A percentile compares a stretch with the other conserved stretches of the same genome.
phyloP scores from a whole-genome alignment of 2,329 filamentous ascomycete genomes.

The Fusarium pseudocircinatum region DNA sequence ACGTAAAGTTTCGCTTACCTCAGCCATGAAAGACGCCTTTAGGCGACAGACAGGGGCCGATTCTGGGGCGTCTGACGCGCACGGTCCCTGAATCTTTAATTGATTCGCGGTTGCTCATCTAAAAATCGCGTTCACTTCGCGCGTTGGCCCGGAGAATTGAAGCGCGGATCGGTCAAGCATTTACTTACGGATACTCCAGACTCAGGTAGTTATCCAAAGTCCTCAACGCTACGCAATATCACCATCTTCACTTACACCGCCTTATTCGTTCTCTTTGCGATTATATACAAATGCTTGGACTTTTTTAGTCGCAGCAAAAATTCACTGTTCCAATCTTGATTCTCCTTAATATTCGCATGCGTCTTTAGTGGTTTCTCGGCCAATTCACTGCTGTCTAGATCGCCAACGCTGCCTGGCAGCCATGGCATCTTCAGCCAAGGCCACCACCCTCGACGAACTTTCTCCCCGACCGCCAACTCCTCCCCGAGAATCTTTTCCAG shows the following conservation, averaged over 20 bases:
- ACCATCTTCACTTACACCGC: neutral
- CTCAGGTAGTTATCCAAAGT: constrained; percentile 5
- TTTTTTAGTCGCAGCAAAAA: neutral
- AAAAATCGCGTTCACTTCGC: constrained; percentile 32
- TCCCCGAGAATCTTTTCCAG: constrained; percentile 63
- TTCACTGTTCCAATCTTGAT: constrained; percentile 1
- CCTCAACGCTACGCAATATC: constrained; percentile 18
- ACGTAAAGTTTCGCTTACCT: constrained; percentile 9
- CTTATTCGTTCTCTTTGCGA: neutral
- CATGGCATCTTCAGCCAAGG: constrained; percentile 55
- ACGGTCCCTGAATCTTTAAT: constrained; percentile 42
- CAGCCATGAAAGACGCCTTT: neutral
- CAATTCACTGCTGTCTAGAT: constrained; percentile 51
- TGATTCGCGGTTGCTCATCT: constrained; percentile 33
- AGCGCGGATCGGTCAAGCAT: constrained; percentile 34
- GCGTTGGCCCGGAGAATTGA: constrained; percentile 38
- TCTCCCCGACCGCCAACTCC: constrained; percentile 73
- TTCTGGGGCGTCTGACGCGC: neutral
- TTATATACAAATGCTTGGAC: neutral
- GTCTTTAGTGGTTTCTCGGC: constrained; percentile 37
- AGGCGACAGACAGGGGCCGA: neutral
- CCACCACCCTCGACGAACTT: constrained; percentile 60
- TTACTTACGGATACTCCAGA: constrained; percentile 11
- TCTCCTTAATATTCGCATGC: constrained; percentile 31
- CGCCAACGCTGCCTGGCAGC: constrained; percentile 52